Evolutionary conservation across 106 monocot genomes (phyloP).

Genomic region (Hemerocallis citrina): DNA sequence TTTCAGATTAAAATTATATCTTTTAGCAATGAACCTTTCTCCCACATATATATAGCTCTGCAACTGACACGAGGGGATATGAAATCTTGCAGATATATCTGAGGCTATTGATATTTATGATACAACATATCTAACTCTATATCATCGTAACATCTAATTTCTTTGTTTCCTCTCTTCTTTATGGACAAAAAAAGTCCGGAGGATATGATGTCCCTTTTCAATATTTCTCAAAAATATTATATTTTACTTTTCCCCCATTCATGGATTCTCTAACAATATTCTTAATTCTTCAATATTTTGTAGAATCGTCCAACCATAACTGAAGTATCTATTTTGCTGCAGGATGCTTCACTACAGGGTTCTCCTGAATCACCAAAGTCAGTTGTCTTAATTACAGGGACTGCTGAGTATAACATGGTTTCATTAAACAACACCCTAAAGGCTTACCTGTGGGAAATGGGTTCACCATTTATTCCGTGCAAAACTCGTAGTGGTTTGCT

Average conservation of each 20-base stretch:
- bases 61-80: too few species aligned
- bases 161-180: too few species aligned
- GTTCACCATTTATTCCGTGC: constrained; percentile 87
- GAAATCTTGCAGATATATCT: too few species aligned
- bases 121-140: too few species aligned
- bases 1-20: too few species aligned
- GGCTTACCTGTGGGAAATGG: constrained; percentile 95
- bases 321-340: constrained; percentile 5
- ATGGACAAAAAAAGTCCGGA: too few species aligned
- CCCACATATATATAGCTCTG: too few species aligned
- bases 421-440: constrained; percentile 80
- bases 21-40: too few species aligned
- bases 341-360: constrained; percentile 96
- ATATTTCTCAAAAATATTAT: neutral
- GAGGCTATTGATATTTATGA: too few species aligned
- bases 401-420: constrained; percentile 84
- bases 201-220: too few species aligned
- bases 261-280: neutral
- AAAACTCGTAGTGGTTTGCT: constrained; percentile 77
- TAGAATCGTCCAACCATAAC: neutral
- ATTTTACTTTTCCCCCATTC: neutral
- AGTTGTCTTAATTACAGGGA: constrained; percentile 82
- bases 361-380: constrained; percentile 92
- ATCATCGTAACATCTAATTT: too few species aligned
- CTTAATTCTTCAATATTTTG: neutral